phyloP scores from a whole-genome alignment of 257 asterid genomes.

The Solanum piurae region DNA sequence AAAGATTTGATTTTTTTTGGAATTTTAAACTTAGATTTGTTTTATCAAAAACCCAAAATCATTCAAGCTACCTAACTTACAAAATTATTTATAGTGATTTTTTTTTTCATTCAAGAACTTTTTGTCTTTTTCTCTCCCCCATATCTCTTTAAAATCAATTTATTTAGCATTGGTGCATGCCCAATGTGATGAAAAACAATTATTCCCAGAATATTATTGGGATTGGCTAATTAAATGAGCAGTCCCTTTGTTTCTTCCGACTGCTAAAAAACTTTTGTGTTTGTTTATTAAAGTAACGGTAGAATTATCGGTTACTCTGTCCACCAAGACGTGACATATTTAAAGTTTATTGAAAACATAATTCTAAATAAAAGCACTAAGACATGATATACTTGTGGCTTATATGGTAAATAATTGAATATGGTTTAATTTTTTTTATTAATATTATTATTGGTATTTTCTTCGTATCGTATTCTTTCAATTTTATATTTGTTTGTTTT shows the following conservation, averaged over 20 bases:
- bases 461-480: neutral
- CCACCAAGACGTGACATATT: neutral
- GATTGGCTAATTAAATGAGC: neutral
- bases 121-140: neutral
- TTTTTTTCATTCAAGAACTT: neutral
- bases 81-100: neutral
- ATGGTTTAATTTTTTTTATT: too few relatives aligned
- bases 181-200: neutral
- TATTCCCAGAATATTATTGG: neutral
- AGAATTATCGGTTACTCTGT: neutral
- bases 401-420: too few relatives aligned
- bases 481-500: neutral
- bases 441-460: too few relatives aligned
- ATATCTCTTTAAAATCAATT: neutral
- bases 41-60: neutral
- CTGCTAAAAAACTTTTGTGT: neutral
- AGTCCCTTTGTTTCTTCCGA: neutral
- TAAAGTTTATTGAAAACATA: too few relatives aligned
- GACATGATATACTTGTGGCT: fast-evolving
- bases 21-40: neutral
- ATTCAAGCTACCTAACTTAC: neutral
- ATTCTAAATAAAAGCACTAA: too few relatives aligned
- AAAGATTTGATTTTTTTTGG: neutral
- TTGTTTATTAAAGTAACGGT: neutral
- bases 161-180: neutral